Evolutionary conservation across 2,329 filamentous ascomycete genomes (phyloP), one percentile per base, ranked within the genome.

Genomic region (Botrytis byssoidea): DNA sequence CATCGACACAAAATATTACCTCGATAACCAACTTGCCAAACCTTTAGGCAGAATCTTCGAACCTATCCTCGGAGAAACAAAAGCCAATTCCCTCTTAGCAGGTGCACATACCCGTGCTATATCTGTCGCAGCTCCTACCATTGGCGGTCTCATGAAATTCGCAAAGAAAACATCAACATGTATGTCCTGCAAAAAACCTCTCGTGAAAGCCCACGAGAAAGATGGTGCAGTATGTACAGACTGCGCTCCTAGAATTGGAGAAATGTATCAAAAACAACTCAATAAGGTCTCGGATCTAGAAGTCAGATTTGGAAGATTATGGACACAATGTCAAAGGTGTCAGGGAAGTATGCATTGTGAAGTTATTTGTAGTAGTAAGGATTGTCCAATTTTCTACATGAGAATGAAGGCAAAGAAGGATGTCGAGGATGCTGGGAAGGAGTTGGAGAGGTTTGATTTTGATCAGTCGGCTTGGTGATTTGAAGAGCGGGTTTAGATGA

Each of bases 341-440:
- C 96, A 99, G 85, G 96, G 95, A 72, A 98, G 94, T 85, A 92
- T 99, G 88, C 96, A 99, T 84, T 96, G 94, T 82, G 96, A 99
- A 83, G 97, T 99, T 72, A 98, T 99, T 78, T 99, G 96, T 85
- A 95, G 92, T 76, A 95, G 92, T 82, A 93, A 94, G 82, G 96
- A 99, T 85, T 99, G 96, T 81, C 96, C 96, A 1, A 99, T 99
- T 80, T 99, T 99, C 83, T 99, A 99, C 83, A 99, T 99, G 96
- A 91, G 96, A 7, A 99, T 99, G 96, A 99, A 99, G 87, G 95
- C 95, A 46, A 97, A 98, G 88, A 99, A 99, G 86, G 96, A 99
- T 82, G 91, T 98, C 57, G 95, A 98, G 83, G 96, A 99, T 84
- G 92, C 91, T 2, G 94, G 95, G 73, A 97, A 94, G 84, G 96